These are phyloP conservation scores for Geotrichum klebahnii DNA, from an alignment of 1,139 yeast species.

Conservation along the genomic window DNA sequence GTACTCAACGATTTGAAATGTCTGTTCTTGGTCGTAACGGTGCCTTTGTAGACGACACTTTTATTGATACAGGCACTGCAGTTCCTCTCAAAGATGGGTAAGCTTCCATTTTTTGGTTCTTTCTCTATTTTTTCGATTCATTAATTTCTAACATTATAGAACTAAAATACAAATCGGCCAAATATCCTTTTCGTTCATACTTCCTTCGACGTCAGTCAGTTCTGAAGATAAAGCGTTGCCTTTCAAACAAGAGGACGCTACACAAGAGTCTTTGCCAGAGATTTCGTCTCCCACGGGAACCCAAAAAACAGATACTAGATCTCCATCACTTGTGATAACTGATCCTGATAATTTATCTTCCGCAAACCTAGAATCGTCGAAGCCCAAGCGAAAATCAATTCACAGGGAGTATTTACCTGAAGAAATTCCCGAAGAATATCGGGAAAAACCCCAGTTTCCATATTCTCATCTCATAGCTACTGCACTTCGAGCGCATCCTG, in stretches of 20 bases:
- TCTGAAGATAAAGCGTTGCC: slow-evolving; percentile 15
- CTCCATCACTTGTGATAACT: slow-evolving; percentile 9
- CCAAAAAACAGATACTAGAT: slow-evolving; percentile 9
- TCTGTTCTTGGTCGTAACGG: slow-evolving; percentile 92
- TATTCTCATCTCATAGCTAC: slow-evolving; percentile 76
- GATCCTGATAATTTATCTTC: neutral
- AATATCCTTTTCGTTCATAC: slow-evolving; percentile 76
- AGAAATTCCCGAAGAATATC: slow-evolving; percentile 81
- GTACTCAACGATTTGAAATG: slow-evolving; percentile 85
- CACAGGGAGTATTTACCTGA: slow-evolving; percentile 39
- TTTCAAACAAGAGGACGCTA: neutral
- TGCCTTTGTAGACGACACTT: slow-evolving; percentile 86
- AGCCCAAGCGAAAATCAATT: slow-evolving; percentile 15
- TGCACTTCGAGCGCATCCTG: slow-evolving; percentile 62
- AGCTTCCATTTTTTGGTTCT: slow-evolving; percentile 13
- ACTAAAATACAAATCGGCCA: slow-evolving; percentile 91
- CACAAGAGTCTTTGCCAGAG: neutral
- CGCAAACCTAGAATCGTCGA: slow-evolving; percentile 8
- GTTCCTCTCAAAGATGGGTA: slow-evolving; percentile 66
- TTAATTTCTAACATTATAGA: slow-evolving; percentile 35
- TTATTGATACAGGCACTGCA: slow-evolving; percentile 84
- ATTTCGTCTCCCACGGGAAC: slow-evolving; percentile 1
- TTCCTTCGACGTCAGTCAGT: slow-evolving; percentile 49
- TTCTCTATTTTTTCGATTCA: neutral
- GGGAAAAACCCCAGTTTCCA: slow-evolving; percentile 76